Conservation (phyloP, 208 protist genomes). For the Leishmania turanica region DNA sequence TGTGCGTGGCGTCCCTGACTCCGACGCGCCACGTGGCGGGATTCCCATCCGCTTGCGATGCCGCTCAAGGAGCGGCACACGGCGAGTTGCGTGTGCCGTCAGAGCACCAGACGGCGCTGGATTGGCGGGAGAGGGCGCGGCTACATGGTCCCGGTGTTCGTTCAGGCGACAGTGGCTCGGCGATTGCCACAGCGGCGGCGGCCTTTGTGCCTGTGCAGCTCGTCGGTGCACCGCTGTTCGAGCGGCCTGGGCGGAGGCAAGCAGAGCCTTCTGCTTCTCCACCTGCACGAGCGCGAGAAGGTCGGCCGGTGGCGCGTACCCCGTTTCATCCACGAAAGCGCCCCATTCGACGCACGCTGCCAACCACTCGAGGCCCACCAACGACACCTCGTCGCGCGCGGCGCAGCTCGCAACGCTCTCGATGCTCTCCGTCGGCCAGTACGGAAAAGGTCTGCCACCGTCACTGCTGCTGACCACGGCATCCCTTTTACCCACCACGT, state of each 20-base stretch:
- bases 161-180: neutral
- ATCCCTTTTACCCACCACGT: neutral
- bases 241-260: conserved; percentile 1
- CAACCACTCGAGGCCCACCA: conserved; percentile 57
- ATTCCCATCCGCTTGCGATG: neutral
- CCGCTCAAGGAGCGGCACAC: neutral
- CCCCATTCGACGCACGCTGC: conserved; percentile 60
- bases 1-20: conserved; percentile 12
- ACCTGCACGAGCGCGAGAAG: conserved; percentile 3
- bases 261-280: conserved; percentile 1
- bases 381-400: conserved; percentile 33
- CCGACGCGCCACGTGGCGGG: neutral
- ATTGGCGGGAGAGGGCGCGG: neutral
- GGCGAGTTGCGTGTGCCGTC: neutral
- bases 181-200: neutral
- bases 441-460: neutral
- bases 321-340: conserved; percentile 63
- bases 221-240: neutral
- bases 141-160: neutral
- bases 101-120: neutral
- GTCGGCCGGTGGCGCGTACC: conserved; percentile 5
- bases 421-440: conserved; percentile 28
- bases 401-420: conserved; percentile 5
- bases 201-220: conserved; percentile 1
- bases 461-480: neutral